These are phyloP conservation scores for Helminthosporium solani DNA, from an alignment of 2,329 filamentous ascomycete genomes.

Conservation along the genomic window DNA sequence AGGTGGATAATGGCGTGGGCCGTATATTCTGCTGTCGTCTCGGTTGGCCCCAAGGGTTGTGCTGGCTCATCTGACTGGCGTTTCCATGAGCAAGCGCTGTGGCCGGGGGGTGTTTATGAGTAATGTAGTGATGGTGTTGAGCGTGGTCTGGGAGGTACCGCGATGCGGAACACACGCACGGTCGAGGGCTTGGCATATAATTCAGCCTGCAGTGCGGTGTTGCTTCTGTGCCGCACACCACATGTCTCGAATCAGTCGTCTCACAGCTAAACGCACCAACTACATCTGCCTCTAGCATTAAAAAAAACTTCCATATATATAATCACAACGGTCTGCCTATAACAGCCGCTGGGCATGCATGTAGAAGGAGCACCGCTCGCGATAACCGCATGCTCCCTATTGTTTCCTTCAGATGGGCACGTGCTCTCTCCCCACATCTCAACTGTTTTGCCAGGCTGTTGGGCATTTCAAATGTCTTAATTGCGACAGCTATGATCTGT, in stretches of 20 bases:
- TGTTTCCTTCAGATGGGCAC: background rate
- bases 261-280: too few species aligned
- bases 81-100: conserved; percentile 44
- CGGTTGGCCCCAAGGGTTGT: conserved; percentile 59
- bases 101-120: conserved; percentile 22
- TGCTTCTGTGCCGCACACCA: too few species aligned
- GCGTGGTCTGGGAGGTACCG: background rate
- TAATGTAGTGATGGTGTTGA: conserved; percentile 1
- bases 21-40: conserved; percentile 51
- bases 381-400: background rate
- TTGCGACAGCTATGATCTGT: too few species aligned
- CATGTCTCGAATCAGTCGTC: too few species aligned
- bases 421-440: background rate
- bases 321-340: too few species aligned
- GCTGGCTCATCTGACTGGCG: conserved; percentile 51
- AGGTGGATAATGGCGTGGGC: conserved; percentile 59
- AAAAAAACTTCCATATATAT: too few species aligned
- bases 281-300: too few species aligned
- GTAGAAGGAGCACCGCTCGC: background rate
- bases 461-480: background rate
- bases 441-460: background rate
- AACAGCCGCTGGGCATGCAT: too few species aligned
- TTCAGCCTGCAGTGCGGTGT: background rate
- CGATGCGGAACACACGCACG: background rate
- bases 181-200: background rate